Conservation (phyloP, 352 stramenopile genomes). For the Phytophthora cactorum region DNA sequence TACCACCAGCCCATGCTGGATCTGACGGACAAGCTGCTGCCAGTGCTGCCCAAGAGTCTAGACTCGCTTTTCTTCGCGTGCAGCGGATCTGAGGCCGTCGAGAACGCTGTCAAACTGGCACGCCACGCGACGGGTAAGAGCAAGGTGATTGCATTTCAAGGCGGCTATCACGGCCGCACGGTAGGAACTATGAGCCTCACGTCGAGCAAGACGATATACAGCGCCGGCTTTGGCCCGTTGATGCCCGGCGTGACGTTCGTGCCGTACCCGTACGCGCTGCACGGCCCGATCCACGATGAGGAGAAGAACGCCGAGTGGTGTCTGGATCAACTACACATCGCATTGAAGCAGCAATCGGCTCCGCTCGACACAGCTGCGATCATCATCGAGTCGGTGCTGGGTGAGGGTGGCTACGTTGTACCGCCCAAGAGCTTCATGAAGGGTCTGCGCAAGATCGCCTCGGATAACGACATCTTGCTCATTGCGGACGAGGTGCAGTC, state of each 20-base stretch:
- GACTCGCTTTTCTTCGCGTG: constrained; percentile 93
- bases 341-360: constrained; percentile 92
- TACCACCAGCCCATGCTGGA: constrained; percentile 94
- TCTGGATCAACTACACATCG: constrained; percentile 84
- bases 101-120: constrained; percentile 94
- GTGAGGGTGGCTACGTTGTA: constrained; percentile 93
- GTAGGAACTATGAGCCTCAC: constrained; percentile 93
- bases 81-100: constrained; percentile 92
- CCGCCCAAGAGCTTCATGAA: constrained; percentile 93
- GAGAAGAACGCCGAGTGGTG: constrained; percentile 75
- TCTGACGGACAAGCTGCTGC: constrained; percentile 83
- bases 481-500: constrained; percentile 95
- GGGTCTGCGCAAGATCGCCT: constrained; percentile 89
- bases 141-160: constrained; percentile 93
- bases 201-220: constrained; percentile 91
- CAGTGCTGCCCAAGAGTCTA: constrained; percentile 77
- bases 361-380: constrained; percentile 90
- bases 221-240: constrained; percentile 85
- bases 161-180: constrained; percentile 93
- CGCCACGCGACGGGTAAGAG: constrained; percentile 90
- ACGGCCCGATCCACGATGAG: constrained; percentile 85
- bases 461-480: constrained; percentile 93
- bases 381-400: constrained; percentile 92
- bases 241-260: constrained; percentile 86
- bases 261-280: constrained; percentile 88